These are phyloP conservation scores for Metrosideros polymorpha DNA, from an alignment of 441 rosid species.

Conservation along the genomic window DNA sequence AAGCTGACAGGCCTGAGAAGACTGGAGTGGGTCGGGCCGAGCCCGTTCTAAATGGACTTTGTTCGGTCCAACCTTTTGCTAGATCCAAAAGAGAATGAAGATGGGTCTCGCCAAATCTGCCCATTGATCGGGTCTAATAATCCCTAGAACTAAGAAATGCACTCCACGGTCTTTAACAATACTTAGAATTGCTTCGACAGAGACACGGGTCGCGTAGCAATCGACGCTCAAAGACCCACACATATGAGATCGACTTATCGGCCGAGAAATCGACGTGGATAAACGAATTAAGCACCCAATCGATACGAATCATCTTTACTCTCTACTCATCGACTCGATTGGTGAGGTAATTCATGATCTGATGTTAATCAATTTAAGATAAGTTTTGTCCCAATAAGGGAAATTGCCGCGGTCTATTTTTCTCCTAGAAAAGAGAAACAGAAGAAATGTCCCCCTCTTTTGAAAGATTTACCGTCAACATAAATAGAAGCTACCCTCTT, in stretches of 20 bases:
- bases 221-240: background rate
- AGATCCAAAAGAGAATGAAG: background rate
- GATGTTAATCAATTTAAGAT: background rate
- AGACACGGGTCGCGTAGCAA: background rate
- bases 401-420: background rate
- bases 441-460: background rate
- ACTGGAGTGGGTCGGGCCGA: background rate
- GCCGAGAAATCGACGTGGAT: background rate
- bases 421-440: accelerated
- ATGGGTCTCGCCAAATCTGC: background rate
- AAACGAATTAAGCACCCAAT: background rate
- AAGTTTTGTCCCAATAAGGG: background rate
- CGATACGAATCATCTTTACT: background rate
- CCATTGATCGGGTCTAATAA: background rate
- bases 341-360: background rate
- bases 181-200: background rate
- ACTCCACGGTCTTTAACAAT: background rate
- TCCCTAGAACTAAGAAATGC: background rate
- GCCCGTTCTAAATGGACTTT: background rate
- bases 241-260: background rate
- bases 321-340: background rate
- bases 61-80: background rate
- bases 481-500: background rate
- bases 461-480: background rate
- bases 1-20: background rate